phyloP scores from a whole-genome alignment of 1,139 yeast species.

The Tardiomyces digboiensis region DNA sequence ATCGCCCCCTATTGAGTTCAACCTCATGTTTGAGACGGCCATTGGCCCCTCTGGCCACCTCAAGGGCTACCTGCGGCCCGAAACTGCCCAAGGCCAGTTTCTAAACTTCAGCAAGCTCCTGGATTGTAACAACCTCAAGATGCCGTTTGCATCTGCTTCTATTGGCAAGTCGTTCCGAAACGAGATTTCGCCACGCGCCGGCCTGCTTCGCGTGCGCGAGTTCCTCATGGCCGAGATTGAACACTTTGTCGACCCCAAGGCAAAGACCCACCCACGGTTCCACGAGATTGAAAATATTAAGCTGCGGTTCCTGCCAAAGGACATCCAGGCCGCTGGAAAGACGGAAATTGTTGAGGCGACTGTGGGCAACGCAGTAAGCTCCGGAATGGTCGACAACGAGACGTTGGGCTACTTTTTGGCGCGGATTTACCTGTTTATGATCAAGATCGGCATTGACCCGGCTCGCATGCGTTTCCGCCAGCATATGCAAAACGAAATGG shows the following conservation, averaged over 20 bases:
- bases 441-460: conserved; percentile 85
- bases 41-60: conserved; percentile 97
- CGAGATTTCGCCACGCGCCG: conserved; percentile 98
- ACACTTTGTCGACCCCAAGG: conserved; percentile 90
- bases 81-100: conserved; percentile 99
- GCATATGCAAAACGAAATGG: conserved; percentile 99
- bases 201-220: conserved; percentile 95
- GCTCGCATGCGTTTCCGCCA: conserved; percentile 90
- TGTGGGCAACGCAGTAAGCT: conserved; percentile 81
- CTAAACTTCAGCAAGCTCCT: conserved; percentile 87
- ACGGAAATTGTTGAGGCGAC: conserved; percentile 56
- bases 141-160: conserved; percentile 99
- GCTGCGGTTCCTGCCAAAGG: conserved; percentile 75
- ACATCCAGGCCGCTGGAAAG: conserved; percentile 77
- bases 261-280: conserved; percentile 78
- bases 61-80: conserved; percentile 96
- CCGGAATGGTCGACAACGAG: conserved; percentile 91
- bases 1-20: conserved; percentile 90
- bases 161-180: conserved; percentile 98
- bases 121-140: conserved; percentile 90
- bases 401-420: conserved; percentile 96
- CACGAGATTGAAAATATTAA: conserved; percentile 62
- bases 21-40: conserved; percentile 98
- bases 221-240: conserved; percentile 99
- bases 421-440: conserved; percentile 76